Evolutionary conservation across 2,329 filamentous ascomycete genomes (phyloP), one percentile per base, ranked within the genome.

Genomic region (Diaporthe eres): DNA sequence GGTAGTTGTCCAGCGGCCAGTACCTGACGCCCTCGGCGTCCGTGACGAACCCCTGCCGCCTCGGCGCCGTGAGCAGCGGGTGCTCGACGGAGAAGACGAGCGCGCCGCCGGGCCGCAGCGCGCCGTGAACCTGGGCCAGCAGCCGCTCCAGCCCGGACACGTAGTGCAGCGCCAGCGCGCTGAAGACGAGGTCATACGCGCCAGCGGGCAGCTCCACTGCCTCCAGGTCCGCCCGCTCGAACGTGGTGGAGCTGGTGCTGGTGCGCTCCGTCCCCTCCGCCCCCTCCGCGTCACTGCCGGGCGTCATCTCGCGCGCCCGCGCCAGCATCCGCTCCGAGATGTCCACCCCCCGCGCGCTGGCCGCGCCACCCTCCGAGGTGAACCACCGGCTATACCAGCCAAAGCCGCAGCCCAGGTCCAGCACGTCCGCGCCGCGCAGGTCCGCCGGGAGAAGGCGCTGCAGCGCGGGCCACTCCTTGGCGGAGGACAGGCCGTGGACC

Each of bases 111-210:
- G 34, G 57, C 22, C 22, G 57, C 17, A 60, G 57, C 19, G 57
- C 13, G 17, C 8, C 1, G 4, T 60, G 57, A 0, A 60, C 31
- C 31, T 60, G 5, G 57, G 31, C 57, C 19, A 60, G 57, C 10
- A 60, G 57, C 31, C 25, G 57, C 19, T 13, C 31, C 17, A 60
- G 9, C 17, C 34, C 19, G 31, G 57, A 60, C 8, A 63, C 60
- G 60, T 63, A 44, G 60, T 63, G 37, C 60, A 44, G 60, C 39
- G 60, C 57, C 57, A 60, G 57, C 31, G 55, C 55, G 55, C 55
- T 58, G 55, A 58, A 37, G 55, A 39, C 55, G 55, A 58, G 31
- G 55, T 58, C 55, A 31, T 58, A 58, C 4, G 55, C 9, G 8
- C 17, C 55, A 0, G 55, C 9, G 55, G 55, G 28, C 1, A 58